phyloP scores from a whole-genome alignment of 192 early-diverging fungal genomes.

The Umbelopsis sp. region DNA sequence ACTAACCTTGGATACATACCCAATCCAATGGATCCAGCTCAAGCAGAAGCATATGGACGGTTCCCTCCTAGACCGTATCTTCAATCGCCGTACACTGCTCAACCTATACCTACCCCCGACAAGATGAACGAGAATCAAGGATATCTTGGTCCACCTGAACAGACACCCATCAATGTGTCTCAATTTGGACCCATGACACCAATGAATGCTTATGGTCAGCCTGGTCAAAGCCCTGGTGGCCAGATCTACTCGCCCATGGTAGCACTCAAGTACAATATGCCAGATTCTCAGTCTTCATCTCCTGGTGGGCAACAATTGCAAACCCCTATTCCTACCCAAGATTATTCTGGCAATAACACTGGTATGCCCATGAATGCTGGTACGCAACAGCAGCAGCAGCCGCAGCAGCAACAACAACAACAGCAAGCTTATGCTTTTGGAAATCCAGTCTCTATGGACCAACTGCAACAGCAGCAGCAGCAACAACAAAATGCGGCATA shows the following conservation, averaged over 20 bases:
- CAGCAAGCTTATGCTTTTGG: background rate
- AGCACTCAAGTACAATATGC: slow-evolving; percentile 7
- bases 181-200: slow-evolving; percentile 1
- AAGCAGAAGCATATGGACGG: background rate
- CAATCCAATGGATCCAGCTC: background rate
- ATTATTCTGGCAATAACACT: background rate
- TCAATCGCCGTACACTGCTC: slow-evolving; percentile 4
- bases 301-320: slow-evolving; percentile 11
- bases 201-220: slow-evolving; percentile 15
- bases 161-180: background rate
- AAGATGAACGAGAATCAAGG: slow-evolving; percentile 7
- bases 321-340: background rate
- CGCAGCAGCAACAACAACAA: too few species aligned
- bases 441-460: background rate
- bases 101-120: slow-evolving; percentile 1
- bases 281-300: background rate
- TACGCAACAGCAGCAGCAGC: background rate
- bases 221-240: slow-evolving; percentile 21
- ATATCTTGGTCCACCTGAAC: background rate
- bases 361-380: background rate
- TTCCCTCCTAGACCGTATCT: background rate
- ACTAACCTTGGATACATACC: slow-evolving; percentile 19
- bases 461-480: background rate
- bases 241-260: slow-evolving; percentile 13
- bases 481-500: background rate